phyloP scores from a whole-genome alignment of 2,329 filamentous ascomycete genomes.

The Pseudocercospora eumusae region DNA sequence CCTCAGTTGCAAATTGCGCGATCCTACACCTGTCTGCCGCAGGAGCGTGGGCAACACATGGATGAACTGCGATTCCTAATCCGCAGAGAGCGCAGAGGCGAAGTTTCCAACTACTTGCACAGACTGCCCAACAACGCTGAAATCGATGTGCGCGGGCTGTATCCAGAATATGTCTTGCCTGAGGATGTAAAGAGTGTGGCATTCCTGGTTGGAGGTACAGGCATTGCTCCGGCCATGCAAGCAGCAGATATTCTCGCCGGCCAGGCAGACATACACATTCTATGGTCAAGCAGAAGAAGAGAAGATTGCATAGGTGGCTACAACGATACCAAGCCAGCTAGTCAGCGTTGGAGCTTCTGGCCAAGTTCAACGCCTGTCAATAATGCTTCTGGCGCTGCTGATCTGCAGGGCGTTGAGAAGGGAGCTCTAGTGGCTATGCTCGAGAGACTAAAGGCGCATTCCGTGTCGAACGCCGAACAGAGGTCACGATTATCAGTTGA shows the following conservation, averaged over 20 bases:
- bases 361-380: neutral
- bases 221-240: constrained; percentile 87
- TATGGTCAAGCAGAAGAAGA: constrained; percentile 76
- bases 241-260: constrained; percentile 62
- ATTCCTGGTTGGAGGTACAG: constrained; percentile 89
- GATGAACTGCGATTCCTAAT: constrained; percentile 70
- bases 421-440: constrained; percentile 64
- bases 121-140: constrained; percentile 59
- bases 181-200: constrained; percentile 61
- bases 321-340: constrained; percentile 48
- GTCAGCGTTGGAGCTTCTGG: constrained; percentile 25
- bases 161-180: constrained; percentile 63
- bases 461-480: constrained; percentile 8
- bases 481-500: constrained; percentile 59
- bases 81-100: constrained; percentile 74
- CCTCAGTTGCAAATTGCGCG: constrained; percentile 89
- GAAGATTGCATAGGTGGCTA: constrained; percentile 66
- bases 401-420: constrained; percentile 33
- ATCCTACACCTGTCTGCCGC: constrained; percentile 85
- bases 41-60: constrained; percentile 40
- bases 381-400: constrained; percentile 11
- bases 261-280: constrained; percentile 60
- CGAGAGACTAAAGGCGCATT: constrained; percentile 55
- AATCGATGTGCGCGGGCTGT: constrained; percentile 77
- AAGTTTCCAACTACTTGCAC: constrained; percentile 81